Percentiles rank a stretch among this genome's conserved stretches.
Evolutionary conservation across 2,329 filamentous ascomycete species (phyloP).

Genomic region (Chalaropsis thielavioides): DNA sequence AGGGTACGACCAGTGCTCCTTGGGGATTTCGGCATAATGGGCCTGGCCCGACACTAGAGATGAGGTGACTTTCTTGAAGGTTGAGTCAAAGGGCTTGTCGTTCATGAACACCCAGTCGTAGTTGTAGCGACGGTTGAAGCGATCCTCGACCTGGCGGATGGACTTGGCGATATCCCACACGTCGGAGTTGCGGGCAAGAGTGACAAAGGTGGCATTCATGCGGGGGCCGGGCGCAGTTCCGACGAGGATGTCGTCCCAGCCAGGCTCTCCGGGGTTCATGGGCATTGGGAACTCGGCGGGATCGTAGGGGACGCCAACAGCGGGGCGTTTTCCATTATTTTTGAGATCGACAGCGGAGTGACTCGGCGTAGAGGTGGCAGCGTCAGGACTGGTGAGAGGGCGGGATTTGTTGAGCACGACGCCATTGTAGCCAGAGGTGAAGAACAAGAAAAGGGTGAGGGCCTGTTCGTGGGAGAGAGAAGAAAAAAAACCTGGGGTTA

Average conservation of each 20-base stretch:
- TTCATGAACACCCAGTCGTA: slow-evolving; percentile 99
- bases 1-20: slow-evolving; percentile 95
- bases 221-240: slow-evolving; percentile 50
- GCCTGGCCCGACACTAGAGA: slow-evolving; percentile 87
- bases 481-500: slow-evolving; percentile 18
- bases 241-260: slow-evolving; percentile 37
- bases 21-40: slow-evolving; percentile 75
- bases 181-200: slow-evolving; percentile 81
- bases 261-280: slow-evolving; percentile 37
- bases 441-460: slow-evolving; percentile 66
- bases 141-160: slow-evolving; percentile 91
- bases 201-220: slow-evolving; percentile 96
- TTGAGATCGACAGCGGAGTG: slow-evolving; percentile 11
- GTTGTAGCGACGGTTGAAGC: slow-evolving; percentile 92
- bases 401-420: slow-evolving; percentile 21
- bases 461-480: slow-evolving; percentile 29
- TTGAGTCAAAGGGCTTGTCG: slow-evolving; percentile 82
- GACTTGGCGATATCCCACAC: slow-evolving; percentile 94
- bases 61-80: slow-evolving; percentile 82
- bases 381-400: slow-evolving; percentile 19
- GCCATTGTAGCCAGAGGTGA: slow-evolving; percentile 44
- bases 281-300: slow-evolving; percentile 35
- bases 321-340: slow-evolving; percentile 20
- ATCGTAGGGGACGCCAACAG: slow-evolving; percentile 25
- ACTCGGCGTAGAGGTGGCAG: slow-evolving; percentile 16